Base-by-base conservation (phyloP, 768 basidiomycete genomes). In the Udeniomyces megalosporus region DNA sequence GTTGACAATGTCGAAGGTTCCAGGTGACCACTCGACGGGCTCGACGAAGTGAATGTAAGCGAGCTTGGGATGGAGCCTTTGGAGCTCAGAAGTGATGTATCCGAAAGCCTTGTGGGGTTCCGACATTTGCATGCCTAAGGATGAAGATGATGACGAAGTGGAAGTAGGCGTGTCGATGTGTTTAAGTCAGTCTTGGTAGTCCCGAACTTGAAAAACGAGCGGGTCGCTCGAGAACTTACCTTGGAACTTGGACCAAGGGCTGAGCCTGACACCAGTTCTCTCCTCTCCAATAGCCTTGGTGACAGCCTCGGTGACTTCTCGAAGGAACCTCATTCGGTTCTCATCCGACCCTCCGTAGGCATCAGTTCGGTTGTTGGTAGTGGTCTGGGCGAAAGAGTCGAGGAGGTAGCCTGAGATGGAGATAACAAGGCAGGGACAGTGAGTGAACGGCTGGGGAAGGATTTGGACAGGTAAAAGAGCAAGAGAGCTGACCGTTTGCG, bases 281-380 rank as follows among this genome's bases (percentile, higher is more conserved):
- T 80, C 77, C 29, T 75, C 70, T 0, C 85, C 84, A 42, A 85
- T 71, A 0, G 78, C 78, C 0, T 75, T 69, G 3, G 72, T 74
- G 1, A 84, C 72, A 1, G 80, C 80, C 38, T 79, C 75, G 7
- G 81, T 69, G 44, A 84, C 51, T 62, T 83, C 80, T 6, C 83
- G 72, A 0, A 71, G 68, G 69, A 87, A 85, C 29, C 80, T 75
- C 1, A 76, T 74, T 5, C 86, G 75, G 60, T 79, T 80, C 69
- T 83, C 80, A 31, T 85, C 72, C 49, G 77, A 78, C 2, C 86
- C 85, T 0, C 85, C 85, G 70, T 83, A 88, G 49, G 77, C 73
- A 69, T 86, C 84, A 7, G 78, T 80, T 17, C 83, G 77, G 4
- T 76, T 68, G 71, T 85, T 85, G 38, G 74, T 75, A n/a, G 75